Conservation (phyloP, 2,329 filamentous ascomycete species). For the Eutypa lata region DNA sequence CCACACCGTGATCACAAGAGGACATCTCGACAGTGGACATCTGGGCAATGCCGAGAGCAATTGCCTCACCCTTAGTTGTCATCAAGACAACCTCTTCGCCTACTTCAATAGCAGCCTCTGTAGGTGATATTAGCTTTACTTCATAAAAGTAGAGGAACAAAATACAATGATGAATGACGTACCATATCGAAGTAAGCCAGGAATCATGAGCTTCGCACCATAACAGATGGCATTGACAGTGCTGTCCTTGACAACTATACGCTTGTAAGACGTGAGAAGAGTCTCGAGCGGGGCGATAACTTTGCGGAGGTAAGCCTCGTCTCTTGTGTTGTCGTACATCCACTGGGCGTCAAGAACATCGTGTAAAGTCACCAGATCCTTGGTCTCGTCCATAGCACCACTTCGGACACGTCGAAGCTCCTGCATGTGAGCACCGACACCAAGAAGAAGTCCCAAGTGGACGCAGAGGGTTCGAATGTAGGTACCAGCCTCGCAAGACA, state of each 20-base stretch:
- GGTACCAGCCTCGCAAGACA: conserved; percentile 96
- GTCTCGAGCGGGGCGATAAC: conserved; percentile 93
- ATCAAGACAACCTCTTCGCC: conserved; percentile 97
- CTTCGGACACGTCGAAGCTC: conserved; percentile 90
- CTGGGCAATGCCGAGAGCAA: conserved; percentile 91
- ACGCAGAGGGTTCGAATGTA: conserved; percentile 99
- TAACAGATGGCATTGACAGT: conserved; percentile 98
- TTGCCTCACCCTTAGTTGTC: conserved; percentile 98
- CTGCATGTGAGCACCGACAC: conserved; percentile 97
- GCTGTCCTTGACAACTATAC: conserved; percentile 95
- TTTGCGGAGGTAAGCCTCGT: conserved; percentile 86
- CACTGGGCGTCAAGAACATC: conserved; percentile 95
- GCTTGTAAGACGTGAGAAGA: conserved; percentile 89
- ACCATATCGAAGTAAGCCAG: conserved; percentile 89
- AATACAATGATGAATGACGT: conserved; percentile 30
- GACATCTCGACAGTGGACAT: conserved; percentile 98
- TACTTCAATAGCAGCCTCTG: conserved; percentile 85
- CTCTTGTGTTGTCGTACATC: conserved; percentile 91
- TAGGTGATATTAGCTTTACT: conserved; percentile 9
- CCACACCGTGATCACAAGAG: conserved; percentile 94
- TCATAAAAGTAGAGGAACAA: conserved; percentile 2
- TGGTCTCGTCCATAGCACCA: conserved; percentile 91
- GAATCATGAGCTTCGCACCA: conserved; percentile 98
- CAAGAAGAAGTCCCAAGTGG: conserved; percentile 71
- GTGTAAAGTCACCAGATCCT: conserved; percentile 88